Conservation (phyloP, 2,329 filamentous ascomycete species). For the Aspergillus sp. region DNA sequence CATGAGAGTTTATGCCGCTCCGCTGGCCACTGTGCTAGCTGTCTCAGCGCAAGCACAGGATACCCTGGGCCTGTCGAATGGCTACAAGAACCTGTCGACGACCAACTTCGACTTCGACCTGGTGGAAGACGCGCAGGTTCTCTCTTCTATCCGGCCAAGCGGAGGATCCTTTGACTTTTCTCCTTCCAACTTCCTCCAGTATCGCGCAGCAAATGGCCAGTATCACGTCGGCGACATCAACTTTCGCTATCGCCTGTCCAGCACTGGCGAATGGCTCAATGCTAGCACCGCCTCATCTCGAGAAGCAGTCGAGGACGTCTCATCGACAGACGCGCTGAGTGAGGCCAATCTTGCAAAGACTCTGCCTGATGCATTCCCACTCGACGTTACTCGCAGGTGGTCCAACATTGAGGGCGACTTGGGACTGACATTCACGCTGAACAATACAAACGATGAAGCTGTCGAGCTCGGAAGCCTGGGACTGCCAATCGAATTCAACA, state of each 20-base stretch:
- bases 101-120: neutral
- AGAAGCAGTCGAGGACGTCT: neutral
- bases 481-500: slow-evolving; percentile 62
- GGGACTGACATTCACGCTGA: slow-evolving; percentile 52
- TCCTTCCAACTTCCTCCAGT: neutral
- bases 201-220: neutral
- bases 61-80: neutral
- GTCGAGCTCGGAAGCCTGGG: slow-evolving; percentile 59
- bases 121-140: neutral
- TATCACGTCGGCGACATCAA: neutral
- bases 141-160: neutral
- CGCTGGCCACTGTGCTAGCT: neutral
- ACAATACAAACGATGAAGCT: slow-evolving; percentile 41
- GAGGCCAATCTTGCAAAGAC: slow-evolving; percentile 34
- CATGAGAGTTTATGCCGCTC: neutral
- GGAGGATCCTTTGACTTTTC: neutral
- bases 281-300: neutral
- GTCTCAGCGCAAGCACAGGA: neutral
- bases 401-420: slow-evolving; percentile 50
- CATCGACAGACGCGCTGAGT: neutral
- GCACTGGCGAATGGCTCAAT: neutral
- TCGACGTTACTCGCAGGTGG: slow-evolving; percentile 56
- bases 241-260: neutral
- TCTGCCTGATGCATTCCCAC: slow-evolving; percentile 18
- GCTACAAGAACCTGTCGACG: neutral